Base-by-base conservation (phyloP, 345 rosid species). In the Raphanus sativus region DNA sequence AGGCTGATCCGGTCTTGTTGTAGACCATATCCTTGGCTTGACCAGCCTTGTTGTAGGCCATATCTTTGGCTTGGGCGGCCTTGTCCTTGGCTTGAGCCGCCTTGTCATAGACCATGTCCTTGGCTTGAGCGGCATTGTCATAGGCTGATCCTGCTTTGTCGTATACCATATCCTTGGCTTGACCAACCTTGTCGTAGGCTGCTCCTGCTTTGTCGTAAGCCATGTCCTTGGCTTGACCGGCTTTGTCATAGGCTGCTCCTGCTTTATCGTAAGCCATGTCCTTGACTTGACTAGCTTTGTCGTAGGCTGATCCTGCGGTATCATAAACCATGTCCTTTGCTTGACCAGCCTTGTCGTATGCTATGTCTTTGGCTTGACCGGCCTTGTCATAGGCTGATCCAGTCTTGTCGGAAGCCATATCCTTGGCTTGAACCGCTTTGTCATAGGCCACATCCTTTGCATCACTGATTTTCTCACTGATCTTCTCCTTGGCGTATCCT, bases 381-480 rank as follows among this genome's bases (percentile, higher is more conserved):
- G 29, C 54, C 54, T 45, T 45, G 54, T 28, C 29, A 28, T 28
- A 28, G 29, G 29, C 29, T 28, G 29, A 28, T 28, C 29, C 29
- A 28, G 29, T 28, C 29, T 28, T 28, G 29, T 28, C 29, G 29
- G 29, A 28, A 28, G 29, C 73, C 67, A 13, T 36, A 28, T 78
- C 75, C 26, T 70, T 80, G 15, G 72, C 55, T 52, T 76, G 74
- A 38, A 70, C 36, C 0, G 54, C 70, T 30, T 50, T 74, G 16
- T 52, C 63, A n/a, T 42, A 29, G 10, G 84, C 71, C 73, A 80
- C 65, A 15, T 78, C 71, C 15, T 77, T 76, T 3, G 76, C 86
- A 32, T 81, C 74, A n/a, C 77, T 77, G 4, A 82, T 77, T 68
- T 81, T 86, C 10, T 83, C 70, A 12, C 81, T 21, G 21, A 21